phyloP scores from a whole-genome alignment of 2,329 filamentous ascomycete genomes.

The Colletotrichum costaricense region DNA sequence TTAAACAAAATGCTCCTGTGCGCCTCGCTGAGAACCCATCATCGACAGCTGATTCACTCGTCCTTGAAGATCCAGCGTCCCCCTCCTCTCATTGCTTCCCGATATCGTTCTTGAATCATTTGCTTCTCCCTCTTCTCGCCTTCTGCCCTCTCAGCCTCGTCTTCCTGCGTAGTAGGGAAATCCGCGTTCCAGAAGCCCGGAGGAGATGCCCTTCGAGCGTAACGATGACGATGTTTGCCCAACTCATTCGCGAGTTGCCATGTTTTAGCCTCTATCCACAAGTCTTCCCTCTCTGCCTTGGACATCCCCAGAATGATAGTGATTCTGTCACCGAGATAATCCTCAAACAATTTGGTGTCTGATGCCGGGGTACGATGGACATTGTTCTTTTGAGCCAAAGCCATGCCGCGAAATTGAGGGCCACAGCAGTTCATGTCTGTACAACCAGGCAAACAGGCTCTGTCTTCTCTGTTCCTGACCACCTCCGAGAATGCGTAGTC shows the following conservation, averaged over 20 bases:
- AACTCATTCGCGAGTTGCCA: conserved; percentile 78
- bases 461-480: conserved; percentile 75
- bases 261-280: conserved; percentile 81
- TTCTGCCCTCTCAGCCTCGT: conserved; percentile 71
- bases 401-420: conserved; percentile 75
- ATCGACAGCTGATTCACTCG: conserved; percentile 61
- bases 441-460: conserved; percentile 79
- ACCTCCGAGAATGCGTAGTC: conserved; percentile 81
- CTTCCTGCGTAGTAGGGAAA: conserved; percentile 89
- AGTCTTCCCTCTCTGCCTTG: conserved; percentile 68
- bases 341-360: conserved; percentile 64
- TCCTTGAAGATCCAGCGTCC: conserved; percentile 87
- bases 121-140: conserved; percentile 72
- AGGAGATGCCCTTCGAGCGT: conserved; percentile 77
- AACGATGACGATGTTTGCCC: conserved; percentile 82
- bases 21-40: background rate
- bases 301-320: conserved; percentile 70
- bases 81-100: conserved; percentile 82
- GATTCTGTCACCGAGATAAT: conserved; percentile 67
- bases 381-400: conserved; percentile 60
- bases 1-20: background rate
- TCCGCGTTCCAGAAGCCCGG: conserved; percentile 93
- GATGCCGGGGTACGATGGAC: conserved; percentile 50
- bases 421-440: conserved; percentile 82
- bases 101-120: conserved; percentile 77